These are phyloP conservation scores for Trametes villosa DNA, from an alignment of 768 basidiomycete genomes.

Conservation along the genomic window DNA sequence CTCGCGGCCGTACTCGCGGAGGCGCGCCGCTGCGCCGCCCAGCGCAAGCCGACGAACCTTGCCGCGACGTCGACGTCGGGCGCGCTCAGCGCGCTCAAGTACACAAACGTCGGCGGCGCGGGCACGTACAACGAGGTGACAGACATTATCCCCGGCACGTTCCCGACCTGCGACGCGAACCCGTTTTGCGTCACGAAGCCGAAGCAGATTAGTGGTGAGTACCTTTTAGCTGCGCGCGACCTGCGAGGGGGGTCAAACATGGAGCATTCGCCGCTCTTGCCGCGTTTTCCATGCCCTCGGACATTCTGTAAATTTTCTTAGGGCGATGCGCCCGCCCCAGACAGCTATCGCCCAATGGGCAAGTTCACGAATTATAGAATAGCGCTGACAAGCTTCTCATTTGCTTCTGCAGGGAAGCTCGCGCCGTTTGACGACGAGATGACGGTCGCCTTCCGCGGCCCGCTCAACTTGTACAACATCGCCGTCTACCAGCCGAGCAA, in stretches of 20 bases:
- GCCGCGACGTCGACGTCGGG: slow-evolving; percentile 22
- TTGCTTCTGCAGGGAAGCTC: slow-evolving; percentile 26
- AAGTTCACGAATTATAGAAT: no score
- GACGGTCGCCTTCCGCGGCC: slow-evolving; percentile 33
- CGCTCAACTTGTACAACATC: slow-evolving; percentile 33
- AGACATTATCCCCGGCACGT: slow-evolving; percentile 32
- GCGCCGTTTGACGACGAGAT: slow-evolving; percentile 37
- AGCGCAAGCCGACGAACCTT: slow-evolving; percentile 27
- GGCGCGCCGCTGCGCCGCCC: slow-evolving; percentile 14
- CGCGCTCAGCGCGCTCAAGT: slow-evolving; percentile 33
- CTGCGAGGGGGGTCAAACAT: no score
- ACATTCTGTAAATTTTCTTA: not conserved
- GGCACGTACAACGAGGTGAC: slow-evolving; percentile 35
- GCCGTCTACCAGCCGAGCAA: slow-evolving; percentile 35
- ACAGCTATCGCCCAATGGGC: no score
- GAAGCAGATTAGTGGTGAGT: slow-evolving; percentile 26
- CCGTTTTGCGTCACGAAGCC: slow-evolving; percentile 28
- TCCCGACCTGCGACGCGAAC: slow-evolving; percentile 30
- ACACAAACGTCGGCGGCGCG: slow-evolving; percentile 33
- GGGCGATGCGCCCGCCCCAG: not conserved
- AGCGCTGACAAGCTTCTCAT: no score
- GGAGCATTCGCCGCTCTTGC: no score
- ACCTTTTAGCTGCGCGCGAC: no score
- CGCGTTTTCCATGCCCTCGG: no score
- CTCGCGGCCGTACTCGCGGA: slow-evolving; percentile 21